Evolutionary conservation across 2,329 filamentous ascomycete genomes (phyloP).

Genomic region (Alternaria arborescens): DNA sequence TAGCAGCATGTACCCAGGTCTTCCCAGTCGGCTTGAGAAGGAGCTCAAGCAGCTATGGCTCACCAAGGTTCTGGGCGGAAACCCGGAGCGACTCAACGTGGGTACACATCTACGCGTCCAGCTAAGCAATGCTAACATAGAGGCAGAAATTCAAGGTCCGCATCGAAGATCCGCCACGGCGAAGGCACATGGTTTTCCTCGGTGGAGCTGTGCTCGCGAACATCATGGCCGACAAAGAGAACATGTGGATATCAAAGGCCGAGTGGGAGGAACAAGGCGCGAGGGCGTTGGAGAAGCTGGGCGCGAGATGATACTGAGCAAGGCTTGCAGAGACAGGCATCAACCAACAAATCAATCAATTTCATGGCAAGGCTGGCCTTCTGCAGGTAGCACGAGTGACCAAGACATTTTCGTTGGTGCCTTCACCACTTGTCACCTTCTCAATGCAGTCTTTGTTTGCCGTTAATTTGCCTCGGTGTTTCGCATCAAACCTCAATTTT

Average conservation of each 20-base stretch:
- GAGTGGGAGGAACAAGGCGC: slow-evolving; percentile 96
- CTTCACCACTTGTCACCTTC: slow-evolving; percentile 9
- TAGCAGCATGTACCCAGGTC: slow-evolving; percentile 97
- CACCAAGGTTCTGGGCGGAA: slow-evolving; percentile 85
- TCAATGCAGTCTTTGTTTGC: slow-evolving; percentile 3
- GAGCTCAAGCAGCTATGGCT: slow-evolving; percentile 99
- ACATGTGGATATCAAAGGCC: slow-evolving; percentile 97
- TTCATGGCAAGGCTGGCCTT: neutral
- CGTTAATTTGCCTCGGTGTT: neutral
- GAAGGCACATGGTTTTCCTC: slow-evolving; percentile 99
- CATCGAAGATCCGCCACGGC: slow-evolving; percentile 95
- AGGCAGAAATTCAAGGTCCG: slow-evolving; percentile 95
- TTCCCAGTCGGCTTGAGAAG: slow-evolving; percentile 95
- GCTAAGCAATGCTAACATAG: slow-evolving; percentile 28
- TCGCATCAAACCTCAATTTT: neutral
- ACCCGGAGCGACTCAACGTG: slow-evolving; percentile 86
- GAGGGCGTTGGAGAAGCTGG: slow-evolving; percentile 87
- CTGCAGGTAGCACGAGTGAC: neutral
- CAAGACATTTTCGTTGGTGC: slow-evolving; percentile 7
- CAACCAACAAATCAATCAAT: slow-evolving; percentile 21
- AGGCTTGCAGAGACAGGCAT: slow-evolving; percentile 6
- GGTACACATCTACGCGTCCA: slow-evolving; percentile 35
- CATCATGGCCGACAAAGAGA: slow-evolving; percentile 98
- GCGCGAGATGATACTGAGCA: slow-evolving; percentile 70
- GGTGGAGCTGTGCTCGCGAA: slow-evolving; percentile 96